Base-by-base conservation (phyloP, 169 alveolate species). In the Plasmodium malariae region DNA sequence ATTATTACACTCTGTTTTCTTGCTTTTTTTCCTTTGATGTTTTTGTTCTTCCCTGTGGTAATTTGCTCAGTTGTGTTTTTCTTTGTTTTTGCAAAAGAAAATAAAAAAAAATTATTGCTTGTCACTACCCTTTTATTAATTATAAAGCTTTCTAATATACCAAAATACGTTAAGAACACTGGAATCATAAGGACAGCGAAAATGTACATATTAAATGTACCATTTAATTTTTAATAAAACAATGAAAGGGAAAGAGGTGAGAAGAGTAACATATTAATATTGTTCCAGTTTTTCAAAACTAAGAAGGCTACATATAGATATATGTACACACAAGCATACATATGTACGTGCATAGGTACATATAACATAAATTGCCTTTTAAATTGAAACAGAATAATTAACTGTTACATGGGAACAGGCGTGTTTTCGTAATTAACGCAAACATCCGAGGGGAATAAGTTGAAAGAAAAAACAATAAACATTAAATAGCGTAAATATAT, bases 191-290 rank as follows among this genome's bases (percentile, higher is more conserved):
- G 7, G 12, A 43, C 34, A 17, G 57, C n/a, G n/a, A n/a, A 37
- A 48, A 55, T 68, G 80, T 67, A 37, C 89, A 78, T 78, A 78
- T 30, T 78, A 78, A 40, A 26, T 49, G 70, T 45, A 21, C 70
- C 70, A 51, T 54, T 72, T 28, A 59, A 74, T 49, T 74, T 72
- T 17, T 24, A 45, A 5, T 24, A 51, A 54, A 30, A 30, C 26
- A 54, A 70, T 26, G 48, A 9, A 48, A 48, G 48, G 48, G n/a
- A 70, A 36, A 21, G 36, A 45, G 4, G 4, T 12, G 1, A 45
- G n/a, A 45, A 45, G n/a, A 17, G 57, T 12, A 45, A 14, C 57
- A 45, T 0, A 45, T 45, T 12, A 45, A 17, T 45, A 0, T 45
- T 45, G n/a, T 12, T 45, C 21, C n/a, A 45, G 11, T 45, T n/a